Conservation (phyloP, 345 rosid species). For the Abelmoschus esculentus region DNA sequence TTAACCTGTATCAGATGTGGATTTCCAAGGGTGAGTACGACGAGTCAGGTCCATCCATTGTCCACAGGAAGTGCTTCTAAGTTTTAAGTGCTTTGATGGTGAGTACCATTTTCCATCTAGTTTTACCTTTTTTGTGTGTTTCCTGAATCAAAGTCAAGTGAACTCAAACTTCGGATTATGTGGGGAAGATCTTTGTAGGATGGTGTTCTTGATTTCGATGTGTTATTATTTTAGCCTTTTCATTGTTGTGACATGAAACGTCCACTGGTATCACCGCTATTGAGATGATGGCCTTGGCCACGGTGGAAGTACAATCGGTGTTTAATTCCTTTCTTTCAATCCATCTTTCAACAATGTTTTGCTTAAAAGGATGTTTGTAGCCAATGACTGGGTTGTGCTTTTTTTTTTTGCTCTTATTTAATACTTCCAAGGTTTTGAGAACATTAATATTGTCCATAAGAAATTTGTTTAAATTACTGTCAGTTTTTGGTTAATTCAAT, state of each 20-base stretch:
- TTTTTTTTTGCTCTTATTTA: not conserved
- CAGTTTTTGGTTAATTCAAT: slow-evolving; percentile 18
- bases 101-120: slow-evolving; percentile 34
- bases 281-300: slow-evolving; percentile 10
- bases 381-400: not conserved
- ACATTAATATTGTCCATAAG: slow-evolving; percentile 16
- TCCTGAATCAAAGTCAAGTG: slow-evolving; percentile 21
- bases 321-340: not conserved
- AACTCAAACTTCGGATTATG: slow-evolving; percentile 26
- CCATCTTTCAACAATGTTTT: not conserved
- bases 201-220: slow-evolving; percentile 11
- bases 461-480: slow-evolving; percentile 21
- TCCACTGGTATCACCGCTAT: not conserved
- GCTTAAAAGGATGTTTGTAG: not conserved
- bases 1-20: slow-evolving; percentile 40
- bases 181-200: slow-evolving; percentile 25
- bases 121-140: slow-evolving; percentile 33
- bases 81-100: slow-evolving; percentile 27
- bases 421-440: slow-evolving; percentile 11
- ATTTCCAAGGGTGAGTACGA: slow-evolving; percentile 54
- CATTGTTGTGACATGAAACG: not conserved
- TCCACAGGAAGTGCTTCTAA: slow-evolving; percentile 60
- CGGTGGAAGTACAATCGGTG: not conserved
- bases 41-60: slow-evolving; percentile 56
- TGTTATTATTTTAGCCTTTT: slow-evolving; percentile 17